phyloP scores from a whole-genome alignment of 2,329 filamentous ascomycete genomes.

The Aspergillus sp. region DNA sequence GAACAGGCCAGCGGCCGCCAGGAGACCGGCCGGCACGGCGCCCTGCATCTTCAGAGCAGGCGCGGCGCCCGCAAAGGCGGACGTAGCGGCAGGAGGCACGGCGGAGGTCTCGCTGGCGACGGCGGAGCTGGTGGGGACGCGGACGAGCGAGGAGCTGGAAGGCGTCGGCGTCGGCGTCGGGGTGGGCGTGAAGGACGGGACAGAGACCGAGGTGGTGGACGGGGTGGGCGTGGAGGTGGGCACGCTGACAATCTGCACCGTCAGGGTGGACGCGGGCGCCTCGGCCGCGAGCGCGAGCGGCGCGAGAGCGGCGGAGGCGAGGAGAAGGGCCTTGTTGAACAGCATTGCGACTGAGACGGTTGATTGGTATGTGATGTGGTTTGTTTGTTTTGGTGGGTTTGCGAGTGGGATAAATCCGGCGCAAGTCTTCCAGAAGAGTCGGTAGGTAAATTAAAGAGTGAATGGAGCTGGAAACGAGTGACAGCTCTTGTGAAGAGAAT shows the following conservation, averaged over 20 bases:
- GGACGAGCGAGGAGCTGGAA: slow-evolving; percentile 10
- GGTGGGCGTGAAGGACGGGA: slow-evolving; percentile 13
- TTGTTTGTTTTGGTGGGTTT: slow-evolving; percentile 1
- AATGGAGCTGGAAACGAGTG: slow-evolving; percentile 34
- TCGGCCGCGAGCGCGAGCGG: slow-evolving; percentile 29
- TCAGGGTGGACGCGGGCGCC: slow-evolving; percentile 26
- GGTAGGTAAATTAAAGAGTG: slow-evolving; percentile 26
- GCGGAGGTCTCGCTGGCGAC: background rate
- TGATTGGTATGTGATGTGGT: slow-evolving; percentile 6
- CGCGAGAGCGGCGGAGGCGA: slow-evolving; percentile 26
- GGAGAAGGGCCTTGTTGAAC: slow-evolving; percentile 32
- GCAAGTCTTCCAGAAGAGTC: background rate
- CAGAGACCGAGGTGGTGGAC: slow-evolving; percentile 9
- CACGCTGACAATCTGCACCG: slow-evolving; percentile 23
- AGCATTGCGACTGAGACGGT: slow-evolving; percentile 27
- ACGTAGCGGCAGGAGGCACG: background rate
- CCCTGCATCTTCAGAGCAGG: background rate
- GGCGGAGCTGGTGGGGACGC: slow-evolving; percentile 8
- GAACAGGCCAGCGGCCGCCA: background rate
- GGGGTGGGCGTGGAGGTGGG: slow-evolving; percentile 12
- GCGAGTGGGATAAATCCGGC: no score
- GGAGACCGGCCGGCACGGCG: background rate
- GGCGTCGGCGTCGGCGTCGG: slow-evolving; percentile 7
- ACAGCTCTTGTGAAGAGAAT: slow-evolving; percentile 28
- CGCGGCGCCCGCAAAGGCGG: background rate